Base-by-base conservation (phyloP, 306 rosid species). In the Mimosa pudica region DNA sequence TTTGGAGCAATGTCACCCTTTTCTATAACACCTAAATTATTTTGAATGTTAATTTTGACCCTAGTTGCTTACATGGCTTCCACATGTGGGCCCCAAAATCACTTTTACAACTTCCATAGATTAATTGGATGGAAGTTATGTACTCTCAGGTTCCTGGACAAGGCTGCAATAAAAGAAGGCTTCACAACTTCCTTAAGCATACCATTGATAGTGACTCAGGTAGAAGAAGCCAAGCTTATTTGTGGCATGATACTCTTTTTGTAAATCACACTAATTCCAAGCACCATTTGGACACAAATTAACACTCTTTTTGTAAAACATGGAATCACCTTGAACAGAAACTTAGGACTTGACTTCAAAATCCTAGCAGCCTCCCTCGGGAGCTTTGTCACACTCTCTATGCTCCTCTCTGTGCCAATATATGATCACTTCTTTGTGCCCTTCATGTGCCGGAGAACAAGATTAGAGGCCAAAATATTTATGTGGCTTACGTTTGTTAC, bases 281-380 rank as follows among this genome's bases (percentile, higher is more conserved):
- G 98, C 92, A 85, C 71, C 8, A 90, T 93, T 88, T n/a, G 89
- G 78, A 98, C 99, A 49, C 98, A 91, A 54, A 72, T 85, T 70
- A 81, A 88, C 82, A 95, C 99, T 42, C 86, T 93, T 12, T 95
- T 95, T 83, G 86, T 95, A 78, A 95, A 89, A 85, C 99, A 95
- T 86, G 97, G 99, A 51, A 93, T 94, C 48, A 95, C 99, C 60
- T 87, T 95, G 3, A 83, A 93, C 68, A 74, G 94, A 82, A 77
- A 75, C 81, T 30, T 95, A 3, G 96, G 97, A 12, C 72, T 77
- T 33, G 46, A 70, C 68, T 93, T 93, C 74, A 67, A 83, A 48
- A 91, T 95, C 62, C 99, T 98, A 6, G 91, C 98, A 0, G 99
- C 98, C 14, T 91, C 97, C 73, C 89, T 95, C 6, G 71, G 77